Evolutionary conservation across 352 stramenopile species (phyloP), one percentile per base, ranked within the genome.

Genomic region (Globisporangium acanthophoron): DNA sequence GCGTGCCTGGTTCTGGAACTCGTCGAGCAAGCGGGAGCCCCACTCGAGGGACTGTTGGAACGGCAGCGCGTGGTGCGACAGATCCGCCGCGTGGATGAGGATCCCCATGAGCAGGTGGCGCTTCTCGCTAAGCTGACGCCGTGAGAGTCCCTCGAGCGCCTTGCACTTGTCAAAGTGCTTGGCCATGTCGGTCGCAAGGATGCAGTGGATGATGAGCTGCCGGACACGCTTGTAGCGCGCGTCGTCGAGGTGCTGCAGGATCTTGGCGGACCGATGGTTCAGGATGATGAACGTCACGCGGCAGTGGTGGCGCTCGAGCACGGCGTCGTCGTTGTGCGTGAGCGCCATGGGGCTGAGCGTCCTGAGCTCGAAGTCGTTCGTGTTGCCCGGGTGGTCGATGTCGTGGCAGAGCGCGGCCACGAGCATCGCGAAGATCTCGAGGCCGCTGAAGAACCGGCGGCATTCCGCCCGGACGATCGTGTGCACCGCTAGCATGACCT

Each of bases 281-380:
- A 37, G 33, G 8, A 91, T 88, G 44, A 87, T 82, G 54, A 88
- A 92, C 18, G 83, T 88, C 15, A 88, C 74, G 39, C 76, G 74
- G 56, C 76, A 82, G 55, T 94, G 84, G 45, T 93, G 84, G 37
- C 87, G 87, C 62, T 96, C 86, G 9, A 96, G 64, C 33, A 96
- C 86, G 5, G 80, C 78, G 29, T 88, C 70, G 58, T 96, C 83
- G 55, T 93, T 92, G 74, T 96, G 89, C 1, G 78, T 89, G 29
- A 92, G 69, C 3, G 87, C 86, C 62, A 96, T 77, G 6, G 75
- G 67, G 18, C 74, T 91, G 37, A 85, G 58, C 31, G 72, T 80
- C 35, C 87, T 88, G 31, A 92, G 67, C 68, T 94, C 75, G 62
- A 96, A 95, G 62, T 85, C 78, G 59, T 96, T 96, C 20, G 67